Evolutionary conservation across 108 stramenopile genomes (phyloP).

Genomic region (Aurantiochytrium sp.): DNA sequence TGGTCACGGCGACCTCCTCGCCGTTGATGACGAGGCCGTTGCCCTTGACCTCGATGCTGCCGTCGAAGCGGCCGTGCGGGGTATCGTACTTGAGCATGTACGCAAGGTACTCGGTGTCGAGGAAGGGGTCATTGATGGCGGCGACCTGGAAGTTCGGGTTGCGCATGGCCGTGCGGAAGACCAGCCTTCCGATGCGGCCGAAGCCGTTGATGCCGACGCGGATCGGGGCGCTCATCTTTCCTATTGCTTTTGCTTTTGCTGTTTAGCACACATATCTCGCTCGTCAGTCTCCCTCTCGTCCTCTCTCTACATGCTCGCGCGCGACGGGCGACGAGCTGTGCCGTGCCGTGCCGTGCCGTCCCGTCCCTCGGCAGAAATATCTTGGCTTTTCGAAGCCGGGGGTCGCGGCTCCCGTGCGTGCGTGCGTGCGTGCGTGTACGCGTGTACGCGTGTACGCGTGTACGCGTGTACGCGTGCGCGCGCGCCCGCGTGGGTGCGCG

Average conservation of each 20-base stretch:
- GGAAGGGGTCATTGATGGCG: slow-evolving; percentile 81
- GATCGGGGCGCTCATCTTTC: slow-evolving; percentile 40
- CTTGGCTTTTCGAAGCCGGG: too few relatives aligned
- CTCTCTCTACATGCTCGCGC: too few relatives aligned
- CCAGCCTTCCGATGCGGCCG: slow-evolving; percentile 96
- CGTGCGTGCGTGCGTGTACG: too few relatives aligned
- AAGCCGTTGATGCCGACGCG: slow-evolving; percentile 93
- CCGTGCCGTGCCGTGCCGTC: too few relatives aligned
- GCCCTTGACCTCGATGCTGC: slow-evolving; percentile 60
- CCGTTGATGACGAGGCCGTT: slow-evolving; percentile 51
- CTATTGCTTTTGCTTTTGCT: not conserved
- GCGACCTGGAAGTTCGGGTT: slow-evolving; percentile 84
- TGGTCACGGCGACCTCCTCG: slow-evolving; percentile 77
- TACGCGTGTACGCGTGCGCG: too few relatives aligned
- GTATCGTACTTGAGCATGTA: slow-evolving; percentile 93
- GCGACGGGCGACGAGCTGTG: too few relatives aligned
- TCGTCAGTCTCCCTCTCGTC: too few relatives aligned
- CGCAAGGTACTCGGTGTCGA: slow-evolving; percentile 60
- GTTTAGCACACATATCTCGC: too few relatives aligned
- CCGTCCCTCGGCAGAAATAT: too few relatives aligned
- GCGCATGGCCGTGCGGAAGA: slow-evolving; percentile 83
- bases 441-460: too few relatives aligned
- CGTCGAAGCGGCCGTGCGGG: slow-evolving; percentile 78
- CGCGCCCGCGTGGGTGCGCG: too few relatives aligned
- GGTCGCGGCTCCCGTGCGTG: too few relatives aligned